Conservation (phyloP, 1,139 yeast species). For the Yamadazyma atmosphaerica region DNA sequence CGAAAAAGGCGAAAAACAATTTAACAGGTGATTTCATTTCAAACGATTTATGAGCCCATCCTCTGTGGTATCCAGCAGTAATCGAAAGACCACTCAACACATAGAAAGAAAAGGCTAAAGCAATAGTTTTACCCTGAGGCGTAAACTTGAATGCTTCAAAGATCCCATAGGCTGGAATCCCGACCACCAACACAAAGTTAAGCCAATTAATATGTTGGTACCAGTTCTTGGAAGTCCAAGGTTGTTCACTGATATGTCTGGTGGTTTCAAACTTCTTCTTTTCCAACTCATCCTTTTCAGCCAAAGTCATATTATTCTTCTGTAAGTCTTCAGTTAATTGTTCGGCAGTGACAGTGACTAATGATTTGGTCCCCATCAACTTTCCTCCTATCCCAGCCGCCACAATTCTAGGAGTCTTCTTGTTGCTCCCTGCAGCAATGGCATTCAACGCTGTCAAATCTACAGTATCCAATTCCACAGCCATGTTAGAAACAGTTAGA, state of each 20-base stretch:
- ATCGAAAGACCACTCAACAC: constrained; percentile 80
- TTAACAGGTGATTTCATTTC: constrained; percentile 72
- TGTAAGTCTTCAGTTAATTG: constrained; percentile 56
- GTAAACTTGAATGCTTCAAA: constrained; percentile 47
- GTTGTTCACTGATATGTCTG: constrained; percentile 86
- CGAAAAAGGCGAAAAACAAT: constrained; percentile 75
- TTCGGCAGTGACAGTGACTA: constrained; percentile 67
- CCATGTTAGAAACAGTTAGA: neutral
- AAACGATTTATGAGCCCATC: constrained; percentile 84
- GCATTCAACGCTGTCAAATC: constrained; percentile 78
- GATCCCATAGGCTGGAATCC: constrained; percentile 69
- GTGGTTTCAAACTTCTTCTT: constrained; percentile 42
- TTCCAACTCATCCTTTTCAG: constrained; percentile 57
- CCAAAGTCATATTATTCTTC: constrained; percentile 23
- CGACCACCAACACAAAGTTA: constrained; percentile 73
- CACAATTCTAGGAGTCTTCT: constrained; percentile 65
- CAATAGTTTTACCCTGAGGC: constrained; percentile 59
- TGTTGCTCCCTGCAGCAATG: constrained; percentile 85
- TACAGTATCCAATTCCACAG: constrained; percentile 46
- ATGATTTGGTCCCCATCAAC: constrained; percentile 76
- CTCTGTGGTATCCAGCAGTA: constrained; percentile 81
- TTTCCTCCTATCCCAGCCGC: constrained; percentile 77
- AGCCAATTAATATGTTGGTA: constrained; percentile 90
- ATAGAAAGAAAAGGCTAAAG: constrained; percentile 65
- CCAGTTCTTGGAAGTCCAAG: constrained; percentile 87